Evolutionary conservation across 2,329 filamentous ascomycete genomes (phyloP).

Genomic region (Botryotinia globosa): DNA sequence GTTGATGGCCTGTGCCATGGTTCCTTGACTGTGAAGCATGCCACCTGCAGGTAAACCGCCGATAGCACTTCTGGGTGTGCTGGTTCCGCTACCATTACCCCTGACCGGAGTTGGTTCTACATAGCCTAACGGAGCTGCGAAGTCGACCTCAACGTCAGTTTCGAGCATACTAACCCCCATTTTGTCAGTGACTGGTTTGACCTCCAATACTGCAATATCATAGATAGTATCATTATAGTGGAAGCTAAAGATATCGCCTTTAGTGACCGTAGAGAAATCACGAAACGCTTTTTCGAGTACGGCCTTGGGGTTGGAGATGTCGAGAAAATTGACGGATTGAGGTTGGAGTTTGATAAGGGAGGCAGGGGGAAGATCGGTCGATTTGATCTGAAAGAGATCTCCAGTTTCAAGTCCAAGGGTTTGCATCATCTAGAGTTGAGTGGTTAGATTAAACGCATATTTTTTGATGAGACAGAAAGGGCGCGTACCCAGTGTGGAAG

Average conservation of each 20-base stretch:
- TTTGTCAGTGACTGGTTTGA: slow-evolving; percentile 79
- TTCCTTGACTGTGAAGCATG: slow-evolving; percentile 77
- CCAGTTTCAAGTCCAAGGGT: slow-evolving; percentile 85
- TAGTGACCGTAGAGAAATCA: slow-evolving; percentile 90
- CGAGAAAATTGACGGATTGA: slow-evolving; percentile 88
- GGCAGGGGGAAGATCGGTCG: slow-evolving; percentile 85
- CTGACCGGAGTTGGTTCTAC: slow-evolving; percentile 71
- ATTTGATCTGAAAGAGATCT: slow-evolving; percentile 92
- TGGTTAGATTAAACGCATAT: neutral
- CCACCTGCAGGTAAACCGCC: slow-evolving; percentile 68
- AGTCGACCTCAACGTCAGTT: slow-evolving; percentile 95
- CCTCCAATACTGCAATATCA: slow-evolving; percentile 88
- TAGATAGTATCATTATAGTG: slow-evolving; percentile 93
- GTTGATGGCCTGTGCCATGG: slow-evolving; percentile 98
- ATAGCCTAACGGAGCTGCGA: slow-evolving; percentile 90
- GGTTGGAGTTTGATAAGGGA: slow-evolving; percentile 95
- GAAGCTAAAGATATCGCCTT: slow-evolving; percentile 94
- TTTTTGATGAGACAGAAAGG: neutral
- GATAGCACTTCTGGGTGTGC: slow-evolving; percentile 70
- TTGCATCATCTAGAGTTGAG: slow-evolving; percentile 74
- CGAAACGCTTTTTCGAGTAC: slow-evolving; percentile 95
- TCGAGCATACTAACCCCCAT: slow-evolving; percentile 93
- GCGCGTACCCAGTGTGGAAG: slow-evolving; percentile 82
- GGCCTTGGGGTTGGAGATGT: slow-evolving; percentile 95
- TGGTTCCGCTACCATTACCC: slow-evolving; percentile 64